Evolutionary conservation across 2,329 filamentous ascomycete genomes (phyloP).

Genomic region (Alternaria sp.): DNA sequence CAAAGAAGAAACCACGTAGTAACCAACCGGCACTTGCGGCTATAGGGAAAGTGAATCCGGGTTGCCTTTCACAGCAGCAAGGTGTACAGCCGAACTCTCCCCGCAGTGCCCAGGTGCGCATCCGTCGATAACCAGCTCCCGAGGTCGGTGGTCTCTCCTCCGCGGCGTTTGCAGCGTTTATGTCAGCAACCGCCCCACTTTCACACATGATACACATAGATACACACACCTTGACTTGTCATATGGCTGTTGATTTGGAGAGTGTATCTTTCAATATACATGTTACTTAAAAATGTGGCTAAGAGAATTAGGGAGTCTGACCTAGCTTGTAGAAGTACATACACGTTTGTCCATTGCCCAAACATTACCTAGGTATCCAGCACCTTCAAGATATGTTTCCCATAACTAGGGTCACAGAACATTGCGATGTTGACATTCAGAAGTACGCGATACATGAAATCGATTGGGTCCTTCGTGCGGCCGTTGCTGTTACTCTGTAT

Average conservation of each 20-base stretch:
- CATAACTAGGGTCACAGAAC: background rate
- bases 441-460: background rate
- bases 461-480: background rate
- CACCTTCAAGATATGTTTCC: background rate
- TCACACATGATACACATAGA: background rate
- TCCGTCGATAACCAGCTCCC: background rate
- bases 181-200: background rate
- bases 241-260: background rate
- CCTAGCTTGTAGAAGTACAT: too few species aligned
- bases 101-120: background rate
- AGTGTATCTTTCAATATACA: too few species aligned
- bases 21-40: conserved; percentile 7
- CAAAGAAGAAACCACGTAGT: conserved; percentile 4
- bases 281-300: too few species aligned
- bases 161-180: background rate
- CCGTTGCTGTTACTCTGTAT: background rate
- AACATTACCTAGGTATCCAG: background rate
- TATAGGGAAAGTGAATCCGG: conserved; percentile 23
- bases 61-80: conserved; percentile 4
- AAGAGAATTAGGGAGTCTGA: too few species aligned
- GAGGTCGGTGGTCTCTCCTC: conserved; percentile 9
- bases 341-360: too few species aligned
- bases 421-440: background rate
- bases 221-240: background rate
- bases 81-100: background rate